These are phyloP conservation scores for Drechslerella dactyloides DNA, from an alignment of 2,329 filamentous ascomycete genomes.

Conservation along the genomic window DNA sequence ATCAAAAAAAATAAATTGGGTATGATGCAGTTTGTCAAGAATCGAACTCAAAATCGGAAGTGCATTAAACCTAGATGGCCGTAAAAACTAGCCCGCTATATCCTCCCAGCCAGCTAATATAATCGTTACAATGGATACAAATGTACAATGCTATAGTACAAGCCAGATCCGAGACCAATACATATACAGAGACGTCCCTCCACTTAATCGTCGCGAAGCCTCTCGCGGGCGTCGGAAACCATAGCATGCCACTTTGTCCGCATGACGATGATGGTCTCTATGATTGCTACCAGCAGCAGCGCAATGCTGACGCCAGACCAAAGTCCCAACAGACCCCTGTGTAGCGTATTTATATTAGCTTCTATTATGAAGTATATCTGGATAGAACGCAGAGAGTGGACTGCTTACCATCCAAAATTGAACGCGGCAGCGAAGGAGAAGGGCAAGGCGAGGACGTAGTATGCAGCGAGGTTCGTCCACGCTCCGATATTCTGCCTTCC, in stretches of 20 bases:
- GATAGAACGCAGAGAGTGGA: not conserved
- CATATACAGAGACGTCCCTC: not conserved
- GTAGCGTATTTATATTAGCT: slow-evolving; percentile 9
- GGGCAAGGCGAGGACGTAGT: slow-evolving; percentile 85
- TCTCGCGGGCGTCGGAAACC: slow-evolving; percentile 47
- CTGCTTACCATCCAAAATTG: slow-evolving; percentile 68
- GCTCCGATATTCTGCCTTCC: slow-evolving; percentile 89
- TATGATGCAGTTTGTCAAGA: no score
- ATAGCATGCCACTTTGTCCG: slow-evolving; percentile 46
- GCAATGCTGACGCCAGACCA: slow-evolving; percentile 82
- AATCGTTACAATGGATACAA: not conserved
- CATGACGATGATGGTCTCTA: slow-evolving; percentile 29
- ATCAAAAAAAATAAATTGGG: no score
- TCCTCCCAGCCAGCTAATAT: not conserved
- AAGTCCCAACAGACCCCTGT: slow-evolving; percentile 71
- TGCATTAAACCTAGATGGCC: not conserved
- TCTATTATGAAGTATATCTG: not conserved
- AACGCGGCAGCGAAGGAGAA: slow-evolving; percentile 81
- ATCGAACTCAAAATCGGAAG: no score
- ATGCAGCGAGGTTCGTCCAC: slow-evolving; percentile 82
- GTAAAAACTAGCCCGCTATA: not conserved
- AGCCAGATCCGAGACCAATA: slow-evolving; percentile 6
- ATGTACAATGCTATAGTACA: slow-evolving; percentile 23
- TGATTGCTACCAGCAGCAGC: slow-evolving; percentile 61
- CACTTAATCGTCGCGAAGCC: slow-evolving; percentile 34